phyloP scores from a whole-genome alignment of 1,284 basidiomycete genomes.

The Leccinum pallidistipes region DNA sequence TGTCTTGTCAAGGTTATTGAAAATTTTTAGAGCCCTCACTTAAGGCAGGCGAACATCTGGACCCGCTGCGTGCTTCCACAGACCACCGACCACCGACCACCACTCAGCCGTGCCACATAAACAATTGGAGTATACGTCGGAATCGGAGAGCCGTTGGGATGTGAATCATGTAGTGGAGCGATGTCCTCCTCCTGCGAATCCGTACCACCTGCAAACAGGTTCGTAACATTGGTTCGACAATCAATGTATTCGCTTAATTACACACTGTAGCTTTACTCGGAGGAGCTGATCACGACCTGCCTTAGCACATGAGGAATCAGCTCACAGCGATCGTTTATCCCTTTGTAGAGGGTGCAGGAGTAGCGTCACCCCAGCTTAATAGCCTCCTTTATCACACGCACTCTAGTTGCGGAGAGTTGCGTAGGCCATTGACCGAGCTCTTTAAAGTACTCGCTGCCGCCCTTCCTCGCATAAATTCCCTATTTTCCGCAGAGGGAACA shows the following conservation, averaged over 20 bases:
- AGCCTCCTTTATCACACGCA: slow-evolving; percentile 51
- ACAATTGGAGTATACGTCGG: too few relatives aligned
- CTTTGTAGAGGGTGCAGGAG: slow-evolving; percentile 74
- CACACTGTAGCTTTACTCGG: slow-evolving; percentile 73
- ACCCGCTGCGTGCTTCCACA: slow-evolving; percentile 61
- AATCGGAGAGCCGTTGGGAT: too few relatives aligned
- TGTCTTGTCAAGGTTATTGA: slow-evolving; percentile 63
- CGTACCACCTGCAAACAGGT: slow-evolving; percentile 56
- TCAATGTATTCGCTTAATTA: slow-evolving; percentile 9
- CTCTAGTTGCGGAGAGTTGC: slow-evolving; percentile 42
- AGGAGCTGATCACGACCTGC: slow-evolving; percentile 85
- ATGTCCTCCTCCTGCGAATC: too few relatives aligned
- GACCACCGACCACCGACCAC: slow-evolving; percentile 46
- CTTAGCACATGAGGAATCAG: slow-evolving; percentile 78
- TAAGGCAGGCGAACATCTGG: slow-evolving; percentile 67
- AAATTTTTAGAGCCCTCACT: slow-evolving; percentile 76
- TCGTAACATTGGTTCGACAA: slow-evolving; percentile 18
- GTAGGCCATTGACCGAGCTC: slow-evolving; percentile 59
- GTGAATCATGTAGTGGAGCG: too few relatives aligned
- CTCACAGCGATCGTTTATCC: slow-evolving; percentile 83
- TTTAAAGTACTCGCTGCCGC: slow-evolving; percentile 69
- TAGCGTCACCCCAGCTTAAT: slow-evolving; percentile 51
- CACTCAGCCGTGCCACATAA: too few relatives aligned
- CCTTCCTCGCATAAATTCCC: slow-evolving; percentile 65
- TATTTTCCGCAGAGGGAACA: slow-evolving; percentile 66